Conservation (phyloP, 129 eudicot genomes). For the Chrysanthemum makinoi region DNA sequence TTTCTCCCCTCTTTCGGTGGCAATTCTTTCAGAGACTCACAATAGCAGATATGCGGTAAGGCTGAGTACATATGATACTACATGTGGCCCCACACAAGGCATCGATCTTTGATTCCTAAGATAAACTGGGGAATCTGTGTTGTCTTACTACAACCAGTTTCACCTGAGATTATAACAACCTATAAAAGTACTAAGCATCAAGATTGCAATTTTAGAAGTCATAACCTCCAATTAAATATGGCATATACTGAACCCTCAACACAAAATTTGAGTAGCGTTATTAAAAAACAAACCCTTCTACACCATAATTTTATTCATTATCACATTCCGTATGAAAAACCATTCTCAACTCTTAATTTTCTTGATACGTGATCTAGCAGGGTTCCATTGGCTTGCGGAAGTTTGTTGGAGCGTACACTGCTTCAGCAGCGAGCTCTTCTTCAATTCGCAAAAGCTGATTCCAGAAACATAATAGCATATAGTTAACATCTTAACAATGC, state of each 20-base stretch:
- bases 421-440: conserved; percentile 91
- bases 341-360: not conserved
- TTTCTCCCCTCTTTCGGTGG: no score
- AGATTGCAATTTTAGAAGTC: not conserved
- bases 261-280: conserved; percentile 26
- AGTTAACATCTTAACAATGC: not conserved
- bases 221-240: not conserved
- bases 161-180: no score
- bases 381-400: conserved; percentile 95
- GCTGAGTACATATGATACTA: no score
- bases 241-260: conserved; percentile 22
- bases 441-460: conserved; percentile 82
- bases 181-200: no score
- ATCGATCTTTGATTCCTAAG: no score
- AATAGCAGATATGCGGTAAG: no score
- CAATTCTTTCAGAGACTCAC: no score
- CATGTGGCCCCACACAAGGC: no score
- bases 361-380: conserved; percentile 39
- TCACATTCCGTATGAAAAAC: conserved; percentile 5
- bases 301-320: not conserved
- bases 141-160: no score
- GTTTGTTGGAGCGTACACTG: conserved; percentile 87
- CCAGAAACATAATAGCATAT: not conserved
- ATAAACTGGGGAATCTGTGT: no score
- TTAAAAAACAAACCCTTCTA: conserved; percentile 22